Conservation (phyloP, 345 rosid genomes). For the Conringia planisiliqua region DNA sequence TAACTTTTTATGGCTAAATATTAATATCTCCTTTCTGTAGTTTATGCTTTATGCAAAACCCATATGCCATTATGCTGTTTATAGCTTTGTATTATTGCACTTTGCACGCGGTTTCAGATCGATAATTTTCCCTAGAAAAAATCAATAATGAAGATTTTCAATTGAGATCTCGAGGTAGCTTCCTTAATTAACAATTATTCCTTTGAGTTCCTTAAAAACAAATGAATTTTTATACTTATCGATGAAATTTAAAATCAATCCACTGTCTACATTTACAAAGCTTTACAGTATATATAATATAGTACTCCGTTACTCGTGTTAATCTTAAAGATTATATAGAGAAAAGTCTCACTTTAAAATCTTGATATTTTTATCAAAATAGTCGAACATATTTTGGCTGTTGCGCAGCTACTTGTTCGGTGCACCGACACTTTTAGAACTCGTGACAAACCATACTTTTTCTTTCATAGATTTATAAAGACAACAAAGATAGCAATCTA, state of each 20-base stretch:
- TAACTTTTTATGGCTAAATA: not conserved
- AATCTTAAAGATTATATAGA: not conserved
- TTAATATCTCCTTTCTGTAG: not conserved
- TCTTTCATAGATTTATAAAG: not conserved
- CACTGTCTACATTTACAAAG: not conserved
- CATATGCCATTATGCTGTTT: slow-evolving; percentile 15
- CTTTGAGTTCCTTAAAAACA: not conserved
- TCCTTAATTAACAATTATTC: slow-evolving; percentile 1
- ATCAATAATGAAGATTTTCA: not conserved
- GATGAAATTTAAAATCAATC: not conserved
- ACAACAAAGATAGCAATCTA: not conserved
- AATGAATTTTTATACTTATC: not conserved
- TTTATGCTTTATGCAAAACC: not conserved
- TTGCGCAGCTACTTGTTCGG: slow-evolving; percentile 10
- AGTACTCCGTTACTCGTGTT: not conserved
- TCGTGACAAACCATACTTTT: slow-evolving; percentile 16
- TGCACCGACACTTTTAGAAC: slow-evolving; percentile 27
- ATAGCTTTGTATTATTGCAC: slow-evolving; percentile 10
- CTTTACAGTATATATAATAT: not conserved
- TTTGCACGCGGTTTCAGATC: slow-evolving; percentile 9
- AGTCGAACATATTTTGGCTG: slow-evolving; percentile 13
- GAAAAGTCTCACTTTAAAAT: not conserved
- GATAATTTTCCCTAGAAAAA: not conserved
- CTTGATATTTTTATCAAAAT: not conserved
- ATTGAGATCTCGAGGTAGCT: slow-evolving; percentile 1